Percentiles rank a stretch among this genome's conserved stretches.
Evolutionary conservation across 306 rosid species (phyloP).

Genomic region (Oxytropis ochrocephala): DNA sequence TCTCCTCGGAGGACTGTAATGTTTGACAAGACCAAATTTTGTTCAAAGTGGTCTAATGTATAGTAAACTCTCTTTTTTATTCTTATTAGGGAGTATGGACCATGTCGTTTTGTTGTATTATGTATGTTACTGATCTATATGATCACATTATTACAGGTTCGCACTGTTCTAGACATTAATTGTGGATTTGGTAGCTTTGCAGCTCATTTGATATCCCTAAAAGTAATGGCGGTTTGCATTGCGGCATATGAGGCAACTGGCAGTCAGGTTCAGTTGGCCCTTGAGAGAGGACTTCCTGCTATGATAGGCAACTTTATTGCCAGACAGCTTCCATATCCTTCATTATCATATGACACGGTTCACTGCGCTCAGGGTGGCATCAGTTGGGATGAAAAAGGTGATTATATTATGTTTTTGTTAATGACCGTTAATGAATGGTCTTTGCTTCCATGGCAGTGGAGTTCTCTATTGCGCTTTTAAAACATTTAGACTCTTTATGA

Average conservation of each 20-base stretch:
- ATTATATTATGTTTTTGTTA: not conserved
- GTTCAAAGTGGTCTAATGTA: not conserved
- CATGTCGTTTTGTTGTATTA: not conserved
- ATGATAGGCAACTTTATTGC: conserved; percentile 74
- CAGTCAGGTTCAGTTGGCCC: conserved; percentile 97
- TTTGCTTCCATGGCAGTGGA: not conserved
- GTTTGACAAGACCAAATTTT: conserved; percentile 1
- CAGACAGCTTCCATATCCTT: conserved; percentile 89
- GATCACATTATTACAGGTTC: conserved; percentile 51
- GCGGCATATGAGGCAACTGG: conserved; percentile 96
- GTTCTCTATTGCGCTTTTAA: not conserved
- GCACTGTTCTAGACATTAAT: conserved; percentile 68
- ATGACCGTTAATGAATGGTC: not conserved
- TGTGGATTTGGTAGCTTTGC: conserved; percentile 99
- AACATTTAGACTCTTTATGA: not conserved
- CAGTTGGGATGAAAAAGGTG: conserved; percentile 84
- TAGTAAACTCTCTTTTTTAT: not conserved
- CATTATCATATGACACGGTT: conserved; percentile 88
- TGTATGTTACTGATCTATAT: conserved; percentile 16
- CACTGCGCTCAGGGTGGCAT: conserved; percentile 96
- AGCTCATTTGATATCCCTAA: conserved; percentile 78
- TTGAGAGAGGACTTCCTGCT: conserved; percentile 99
- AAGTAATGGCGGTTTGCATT: conserved; percentile 81
- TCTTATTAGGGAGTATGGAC: not conserved
- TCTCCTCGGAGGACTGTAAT: conserved; percentile 8